Base-by-base conservation (phyloP, 495 filamentous ascomycete species). In the Trichoderma parareesei region DNA sequence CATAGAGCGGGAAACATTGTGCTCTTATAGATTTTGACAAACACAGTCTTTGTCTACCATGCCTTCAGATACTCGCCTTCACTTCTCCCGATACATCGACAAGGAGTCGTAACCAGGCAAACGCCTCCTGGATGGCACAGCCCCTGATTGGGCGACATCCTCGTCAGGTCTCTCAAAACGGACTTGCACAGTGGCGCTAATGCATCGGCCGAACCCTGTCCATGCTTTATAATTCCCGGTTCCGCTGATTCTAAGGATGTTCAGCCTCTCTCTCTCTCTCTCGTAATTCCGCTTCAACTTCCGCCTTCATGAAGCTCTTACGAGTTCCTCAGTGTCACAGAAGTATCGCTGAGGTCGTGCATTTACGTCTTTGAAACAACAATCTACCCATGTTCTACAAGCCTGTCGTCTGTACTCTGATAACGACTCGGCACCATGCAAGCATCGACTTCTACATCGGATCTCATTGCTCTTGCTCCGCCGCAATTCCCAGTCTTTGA, bases 201-300 rank as follows among this genome's bases (percentile, higher is more conserved):
- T 57, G 53, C 53, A 57, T 57, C 53, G 53, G 53, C 53, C 53
- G 53, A 57, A 35, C 53, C 53, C 53, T 57, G 53, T 10, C 14
- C 53, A 16, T 33, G 27, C 35, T 57, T 57, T 57, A 57, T 57
- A 35, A 57, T 33, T 33, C 4, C 5, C 37, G 14, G 48, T 33
- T 33, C 53, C 53, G 20, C 27, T 4, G 9, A 5, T 2, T 8
- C 3, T 3, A 5, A 10, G 53, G 11, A 33, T 3, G 20, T 33
- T 37, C 10, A 57, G 37, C 33, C 44, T 48, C 44, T 14, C 10
- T 9, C 44, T 27, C n/a, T 14, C 44, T 5, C 44, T 9, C 10
- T 48, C 7, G n/a, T 16, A 48, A 18, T 14, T 5, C 44, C 27
- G 27, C 27, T 27, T 27, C 27, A 27, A 27, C 27, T 27, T 27